These are phyloP conservation scores for Carex arenaria DNA, from an alignment of 202 grass and related monocot genomes.

Conservation along the genomic window DNA sequence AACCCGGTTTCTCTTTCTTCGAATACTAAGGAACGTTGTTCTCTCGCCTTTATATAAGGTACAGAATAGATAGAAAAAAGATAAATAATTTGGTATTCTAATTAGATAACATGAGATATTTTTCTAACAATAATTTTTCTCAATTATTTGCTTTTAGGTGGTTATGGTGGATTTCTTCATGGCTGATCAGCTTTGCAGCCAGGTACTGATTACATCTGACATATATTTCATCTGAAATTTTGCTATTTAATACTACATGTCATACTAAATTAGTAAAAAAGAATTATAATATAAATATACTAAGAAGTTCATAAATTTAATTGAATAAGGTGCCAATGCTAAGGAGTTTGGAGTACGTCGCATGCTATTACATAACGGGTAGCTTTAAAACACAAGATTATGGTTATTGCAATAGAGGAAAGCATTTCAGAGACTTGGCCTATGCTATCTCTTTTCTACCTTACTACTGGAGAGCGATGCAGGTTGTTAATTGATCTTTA, in stretches of 20 bases:
- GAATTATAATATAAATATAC: background rate
- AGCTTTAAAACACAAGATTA: slow-evolving; percentile 70
- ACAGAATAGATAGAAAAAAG: background rate
- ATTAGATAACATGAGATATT: background rate
- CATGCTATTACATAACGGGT: slow-evolving; percentile 82
- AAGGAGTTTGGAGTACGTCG: slow-evolving; percentile 58
- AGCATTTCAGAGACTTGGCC: slow-evolving; percentile 60
- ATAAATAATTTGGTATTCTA: background rate
- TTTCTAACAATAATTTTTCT: background rate
- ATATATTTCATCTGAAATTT: background rate
- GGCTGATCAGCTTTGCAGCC: slow-evolving; percentile 99
- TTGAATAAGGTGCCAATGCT: slow-evolving; percentile 60
- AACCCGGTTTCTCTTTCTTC: slow-evolving; percentile 46
- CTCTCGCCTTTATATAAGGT: slow-evolving; percentile 79
- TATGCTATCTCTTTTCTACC: slow-evolving; percentile 78
- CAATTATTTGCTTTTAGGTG: slow-evolving; percentile 45
- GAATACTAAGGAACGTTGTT: slow-evolving; percentile 55
- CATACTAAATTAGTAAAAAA: background rate
- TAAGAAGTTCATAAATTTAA: background rate
- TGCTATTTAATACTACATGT: background rate
- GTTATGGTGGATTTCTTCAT: slow-evolving; percentile 99
- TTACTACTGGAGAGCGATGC: slow-evolving; percentile 98
- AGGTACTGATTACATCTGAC: slow-evolving; percentile 46
- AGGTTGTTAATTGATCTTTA: slow-evolving; percentile 25
- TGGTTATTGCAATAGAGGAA: slow-evolving; percentile 59